phyloP scores from a whole-genome alignment of 495 filamentous ascomycete genomes.

The Talaromyces nanjingensis region DNA sequence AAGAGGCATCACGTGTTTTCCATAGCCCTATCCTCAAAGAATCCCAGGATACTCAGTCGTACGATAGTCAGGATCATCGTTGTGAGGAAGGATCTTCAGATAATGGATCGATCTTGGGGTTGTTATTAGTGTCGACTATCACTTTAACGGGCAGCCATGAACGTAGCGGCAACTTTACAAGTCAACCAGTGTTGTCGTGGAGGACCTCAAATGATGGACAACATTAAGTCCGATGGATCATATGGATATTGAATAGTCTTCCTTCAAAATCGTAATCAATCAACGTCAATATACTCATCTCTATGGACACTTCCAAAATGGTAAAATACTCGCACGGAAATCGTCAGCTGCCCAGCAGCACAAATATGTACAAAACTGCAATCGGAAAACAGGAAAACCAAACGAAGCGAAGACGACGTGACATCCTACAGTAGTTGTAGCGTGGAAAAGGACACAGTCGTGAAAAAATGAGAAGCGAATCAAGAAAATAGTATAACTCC shows the following conservation, averaged over 20 bases:
- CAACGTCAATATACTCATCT: conserved; percentile 2
- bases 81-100: not conserved
- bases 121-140: not conserved
- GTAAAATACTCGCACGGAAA: not conserved
- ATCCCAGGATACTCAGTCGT: not conserved
- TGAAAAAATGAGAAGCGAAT: not conserved
- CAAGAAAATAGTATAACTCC: conserved; percentile 2
- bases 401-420: not conserved
- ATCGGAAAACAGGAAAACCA: not conserved
- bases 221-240: not conserved
- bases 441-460: not conserved
- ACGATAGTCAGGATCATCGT: too few relatives aligned
- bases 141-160: not conserved
- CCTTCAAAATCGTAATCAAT: not conserved
- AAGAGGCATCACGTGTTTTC: not conserved
- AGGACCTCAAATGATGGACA: not conserved
- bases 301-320: not conserved
- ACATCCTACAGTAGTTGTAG: not conserved
- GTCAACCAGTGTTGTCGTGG: not conserved
- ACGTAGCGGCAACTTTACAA: not conserved
- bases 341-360: conserved; percentile 1
- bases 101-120: not conserved
- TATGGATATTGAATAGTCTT: not conserved
- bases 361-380: conserved; percentile 1
- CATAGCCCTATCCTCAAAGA: not conserved